Base-by-base conservation (phyloP, 768 basidiomycete species). In the Mycena polygramma region DNA sequence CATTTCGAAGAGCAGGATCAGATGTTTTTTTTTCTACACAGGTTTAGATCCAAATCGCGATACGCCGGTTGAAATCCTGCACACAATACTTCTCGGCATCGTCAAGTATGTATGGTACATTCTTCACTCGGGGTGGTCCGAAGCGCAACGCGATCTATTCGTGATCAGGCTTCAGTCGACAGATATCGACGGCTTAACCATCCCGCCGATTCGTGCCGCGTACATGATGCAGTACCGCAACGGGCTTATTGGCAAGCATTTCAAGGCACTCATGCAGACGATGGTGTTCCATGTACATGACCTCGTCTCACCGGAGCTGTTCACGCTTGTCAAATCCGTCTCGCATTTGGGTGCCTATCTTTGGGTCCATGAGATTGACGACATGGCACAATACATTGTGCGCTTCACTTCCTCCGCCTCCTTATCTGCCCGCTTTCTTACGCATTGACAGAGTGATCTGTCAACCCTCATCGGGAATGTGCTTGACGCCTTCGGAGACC, bases 141-240 rank as follows among this genome's bases (percentile, higher is more conserved):
- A 74, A 2, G 49, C 53, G 9, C 30, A 78, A 20, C 52, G 77
- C 22, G 57, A 70, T 0, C 4, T 77, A 1, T 79, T 79, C 59
- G 71, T 79, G 0, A 57, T 75, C 2, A 77, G 80, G 0, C 73
- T 82, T 8, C 79, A 80, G 73, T 80, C 73, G 66, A 72, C 66
- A 10, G 75, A 65, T 30, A 46, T 73, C 17, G 52, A 19, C 62
- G 74, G 76, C 0, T 45, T 79, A 7, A 45, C 43, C 10, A 15
- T 45, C 43, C 43, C 43, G 4, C 43, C 43, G 11, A 17, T 45
- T 15, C 75, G 72, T 7, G 81, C 77, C 0, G 43, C 55, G 0
- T 82, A 82, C 57, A 80, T 84, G 22, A 75, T 81, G 6, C 78
- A 82, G 58, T 83, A 83, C 62, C 55, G 58, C 0, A 81, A 80